Base-by-base conservation (phyloP, 345 rosid species). In the Erodium maritimum region DNA sequence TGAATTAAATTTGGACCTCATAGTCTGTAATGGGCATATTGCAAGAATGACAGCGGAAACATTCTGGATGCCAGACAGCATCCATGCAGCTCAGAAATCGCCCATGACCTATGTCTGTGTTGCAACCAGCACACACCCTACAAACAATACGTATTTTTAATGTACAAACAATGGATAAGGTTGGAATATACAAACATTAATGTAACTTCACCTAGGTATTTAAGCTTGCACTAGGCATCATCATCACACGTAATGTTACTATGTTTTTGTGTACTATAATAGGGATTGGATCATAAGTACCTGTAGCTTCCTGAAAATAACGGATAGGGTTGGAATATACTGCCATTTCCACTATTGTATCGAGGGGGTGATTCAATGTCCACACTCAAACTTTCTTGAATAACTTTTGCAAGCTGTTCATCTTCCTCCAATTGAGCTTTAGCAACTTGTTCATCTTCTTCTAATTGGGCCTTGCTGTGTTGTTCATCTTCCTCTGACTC, bases 351-450 rank as follows among this genome's bases (percentile, higher is more conserved):
- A 42, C 48, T 42, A 42, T 42, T 16, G 12, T 42, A 42, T 14
- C 48, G 48, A 42, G 48, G 86, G 71, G 90, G 85, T 61, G 83
- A 71, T 20, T 75, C 86, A 21, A 73, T 63, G 18, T 71, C 83
- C 22, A 73, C 25, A 37, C 20, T 69, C 69, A 90, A 65, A 68
- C 97, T 94, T 67, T 87, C 90, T 78, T 94, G 95, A 64, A 94
- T 50, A 68, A 96, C 97, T 78, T 66, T 84, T 20, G 99, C 97
- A 1, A 94, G 86, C 65, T 66, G 77, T 70, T 85, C 97, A 56
- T 90, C 99, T 72, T 94, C 97, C 71, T 90, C 95, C 52, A 85
- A n/a, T 56, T 87, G 96, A 71, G 86, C 68, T 68, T 65, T 73
- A 11, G 69, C 55, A 37, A 22, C 19, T 23, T 55, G 25, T 17